A percentile compares a stretch with the other conserved stretches of the same genome.
phyloP scores from a whole-genome alignment of 78 protist genomes.

The Ministeria vibrans region DNA sequence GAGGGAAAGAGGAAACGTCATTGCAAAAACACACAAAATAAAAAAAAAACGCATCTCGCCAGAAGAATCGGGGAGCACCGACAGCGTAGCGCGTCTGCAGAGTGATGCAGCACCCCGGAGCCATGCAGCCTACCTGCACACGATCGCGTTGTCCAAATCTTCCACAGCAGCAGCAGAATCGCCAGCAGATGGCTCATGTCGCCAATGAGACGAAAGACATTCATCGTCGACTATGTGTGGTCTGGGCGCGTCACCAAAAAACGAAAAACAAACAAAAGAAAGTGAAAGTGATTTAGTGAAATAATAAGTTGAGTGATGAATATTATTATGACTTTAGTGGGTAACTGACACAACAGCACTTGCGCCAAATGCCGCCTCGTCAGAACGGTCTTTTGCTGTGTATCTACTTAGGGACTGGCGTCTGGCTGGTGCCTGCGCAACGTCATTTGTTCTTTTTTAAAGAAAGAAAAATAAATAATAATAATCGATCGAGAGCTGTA shows the following conservation, averaged over 20 bases:
- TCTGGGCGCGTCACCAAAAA: neutral
- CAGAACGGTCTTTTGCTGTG: neutral
- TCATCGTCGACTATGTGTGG: slow-evolving; percentile 33
- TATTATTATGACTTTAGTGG: neutral
- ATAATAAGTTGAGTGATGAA: neutral
- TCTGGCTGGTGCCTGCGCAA: neutral
- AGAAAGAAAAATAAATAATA: no score
- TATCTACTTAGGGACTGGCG: neutral
- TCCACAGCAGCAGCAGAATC: slow-evolving; percentile 42
- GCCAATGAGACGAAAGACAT: slow-evolving; percentile 65
- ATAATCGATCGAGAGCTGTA: no score
- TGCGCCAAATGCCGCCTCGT: neutral
- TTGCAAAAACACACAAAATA: neutral
- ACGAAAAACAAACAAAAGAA: neutral
- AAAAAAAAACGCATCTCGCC: neutral
- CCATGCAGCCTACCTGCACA: slow-evolving; percentile 22
- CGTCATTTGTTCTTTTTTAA: neutral
- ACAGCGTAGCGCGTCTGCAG: neutral
- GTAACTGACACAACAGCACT: neutral
- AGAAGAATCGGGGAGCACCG: no score
- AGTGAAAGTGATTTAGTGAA: neutral
- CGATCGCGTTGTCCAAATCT: slow-evolving; percentile 29
- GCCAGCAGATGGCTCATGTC: slow-evolving; percentile 67
- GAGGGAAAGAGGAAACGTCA: neutral
- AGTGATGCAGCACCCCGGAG: neutral